These are phyloP conservation scores for Lodderomyces parapsilosis DNA, from an alignment of 1,139 yeast species.

Conservation along the genomic window DNA sequence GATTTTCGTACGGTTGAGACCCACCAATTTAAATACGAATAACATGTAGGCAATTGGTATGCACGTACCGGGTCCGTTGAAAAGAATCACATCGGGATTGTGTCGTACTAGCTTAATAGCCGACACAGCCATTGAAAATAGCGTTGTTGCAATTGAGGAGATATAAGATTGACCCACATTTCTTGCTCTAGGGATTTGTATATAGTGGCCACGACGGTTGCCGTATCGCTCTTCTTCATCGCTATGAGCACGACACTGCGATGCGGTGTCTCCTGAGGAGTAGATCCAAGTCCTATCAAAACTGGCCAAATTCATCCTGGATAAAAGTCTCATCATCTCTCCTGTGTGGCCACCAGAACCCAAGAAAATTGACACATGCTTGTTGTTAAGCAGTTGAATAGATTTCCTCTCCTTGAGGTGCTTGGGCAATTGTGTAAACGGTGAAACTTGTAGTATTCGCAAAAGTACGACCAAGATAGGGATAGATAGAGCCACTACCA, in stretches of 20 bases:
- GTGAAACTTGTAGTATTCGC: slow-evolving; percentile 24
- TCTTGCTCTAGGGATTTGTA: slow-evolving; percentile 70
- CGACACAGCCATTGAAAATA: slow-evolving; percentile 36
- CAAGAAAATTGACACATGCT: slow-evolving; percentile 51
- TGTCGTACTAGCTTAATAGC: slow-evolving; percentile 21
- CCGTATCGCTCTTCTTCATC: background rate
- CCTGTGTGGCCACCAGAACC: slow-evolving; percentile 97
- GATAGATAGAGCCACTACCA: background rate
- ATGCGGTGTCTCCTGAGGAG: slow-evolving; percentile 59
- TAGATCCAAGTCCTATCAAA: slow-evolving; percentile 45
- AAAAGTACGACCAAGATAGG: slow-evolving; percentile 5
- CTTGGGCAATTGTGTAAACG: slow-evolving; percentile 19
- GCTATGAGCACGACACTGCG: slow-evolving; percentile 52
- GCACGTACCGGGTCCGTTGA: slow-evolving; percentile 95
- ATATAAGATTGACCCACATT: slow-evolving; percentile 63
- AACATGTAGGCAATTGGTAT: slow-evolving; percentile 72
- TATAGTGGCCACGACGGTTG: slow-evolving; percentile 18
- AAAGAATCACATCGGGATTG: slow-evolving; percentile 54
- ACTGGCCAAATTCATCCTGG: slow-evolving; percentile 26
- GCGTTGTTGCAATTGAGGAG: slow-evolving; percentile 54
- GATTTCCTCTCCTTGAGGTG: slow-evolving; percentile 5
- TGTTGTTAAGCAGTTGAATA: slow-evolving; percentile 15
- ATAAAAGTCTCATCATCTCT: slow-evolving; percentile 76
- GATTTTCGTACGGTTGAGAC: slow-evolving; percentile 55
- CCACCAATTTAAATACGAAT: slow-evolving; percentile 52